A percentile compares a stretch with the other conserved stretches of the same genome.
These are phyloP conservation scores for Sarcomyxa edulis DNA, from an alignment of 768 basidiomycete genomes.

Conservation along the genomic window DNA sequence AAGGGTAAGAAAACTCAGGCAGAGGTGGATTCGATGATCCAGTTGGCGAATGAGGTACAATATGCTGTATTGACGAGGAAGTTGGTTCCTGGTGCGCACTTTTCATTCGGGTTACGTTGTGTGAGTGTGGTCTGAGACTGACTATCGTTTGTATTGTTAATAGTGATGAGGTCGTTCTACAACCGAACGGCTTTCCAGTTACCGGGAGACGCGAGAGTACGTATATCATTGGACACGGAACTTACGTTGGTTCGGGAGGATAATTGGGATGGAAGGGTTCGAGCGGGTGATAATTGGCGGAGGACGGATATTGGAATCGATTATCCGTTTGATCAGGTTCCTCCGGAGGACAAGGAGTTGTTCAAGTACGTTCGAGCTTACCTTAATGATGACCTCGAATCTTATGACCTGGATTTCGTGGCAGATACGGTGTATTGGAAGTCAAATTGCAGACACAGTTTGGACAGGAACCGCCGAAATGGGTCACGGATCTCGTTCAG, in stretches of 20 bases:
- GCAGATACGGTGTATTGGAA: slow-evolving; percentile 87
- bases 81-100: slow-evolving; percentile 68
- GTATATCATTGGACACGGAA: slow-evolving; percentile 97
- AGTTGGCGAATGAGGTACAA: slow-evolving; percentile 96
- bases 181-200: slow-evolving; percentile 99
- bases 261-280: slow-evolving; percentile 81
- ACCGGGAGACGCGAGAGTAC: slow-evolving; percentile 96
- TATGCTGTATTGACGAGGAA: slow-evolving; percentile 81
- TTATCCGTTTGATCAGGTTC: slow-evolving; percentile 77
- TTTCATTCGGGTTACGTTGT: not conserved
- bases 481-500: slow-evolving; percentile 95
- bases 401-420: slow-evolving; percentile 3
- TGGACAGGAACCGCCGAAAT: slow-evolving; percentile 92
- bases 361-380: slow-evolving; percentile 81
- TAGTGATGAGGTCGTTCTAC: slow-evolving; percentile 96
- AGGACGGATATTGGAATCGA: slow-evolving; percentile 92
- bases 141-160: not conserved
- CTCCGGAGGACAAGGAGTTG: slow-evolving; percentile 76
- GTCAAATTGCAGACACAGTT: slow-evolving; percentile 96
- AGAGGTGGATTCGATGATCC: slow-evolving; percentile 92
- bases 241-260: slow-evolving; percentile 93
- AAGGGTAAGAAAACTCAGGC: slow-evolving; percentile 91
- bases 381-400: too few species aligned
- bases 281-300: slow-evolving; percentile 90
- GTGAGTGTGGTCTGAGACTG: not conserved